These are phyloP conservation scores for Microcyclosporella mali DNA, from an alignment of 2,329 filamentous ascomycete genomes.

Conservation along the genomic window DNA sequence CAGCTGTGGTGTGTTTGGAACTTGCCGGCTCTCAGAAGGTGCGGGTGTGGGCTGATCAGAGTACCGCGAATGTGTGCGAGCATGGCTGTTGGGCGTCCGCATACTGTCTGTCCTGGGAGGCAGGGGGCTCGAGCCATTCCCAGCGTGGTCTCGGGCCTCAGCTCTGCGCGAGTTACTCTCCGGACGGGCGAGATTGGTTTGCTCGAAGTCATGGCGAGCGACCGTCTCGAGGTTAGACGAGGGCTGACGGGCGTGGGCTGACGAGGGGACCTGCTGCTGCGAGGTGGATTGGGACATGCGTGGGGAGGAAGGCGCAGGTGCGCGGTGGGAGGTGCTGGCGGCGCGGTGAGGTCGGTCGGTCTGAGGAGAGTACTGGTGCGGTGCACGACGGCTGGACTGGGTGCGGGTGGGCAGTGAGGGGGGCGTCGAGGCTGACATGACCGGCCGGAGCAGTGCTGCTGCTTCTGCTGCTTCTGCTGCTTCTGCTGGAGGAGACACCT, in stretches of 20 bases:
- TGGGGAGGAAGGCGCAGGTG: constrained; percentile 28
- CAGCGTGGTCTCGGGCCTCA: constrained; percentile 45
- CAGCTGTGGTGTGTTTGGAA: constrained; percentile 32
- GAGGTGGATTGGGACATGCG: constrained; percentile 33
- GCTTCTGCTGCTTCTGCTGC: not conserved
- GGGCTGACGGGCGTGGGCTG: constrained; percentile 35
- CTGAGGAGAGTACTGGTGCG: constrained; percentile 36
- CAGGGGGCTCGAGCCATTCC: constrained; percentile 26
- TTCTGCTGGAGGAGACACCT: not conserved
- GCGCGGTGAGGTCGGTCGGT: constrained; percentile 41
- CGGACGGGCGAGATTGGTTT: constrained; percentile 57
- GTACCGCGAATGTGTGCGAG: constrained; percentile 37
- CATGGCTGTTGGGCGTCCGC: constrained; percentile 39
- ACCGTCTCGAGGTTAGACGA: constrained; percentile 47
- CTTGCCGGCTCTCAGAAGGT: constrained; percentile 20
- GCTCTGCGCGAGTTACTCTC: constrained; percentile 48
- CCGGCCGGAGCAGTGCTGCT: too few species aligned
- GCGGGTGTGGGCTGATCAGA: constrained; percentile 34
- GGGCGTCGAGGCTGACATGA: constrained; percentile 41
- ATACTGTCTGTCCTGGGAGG: constrained; percentile 49
- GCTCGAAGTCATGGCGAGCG: constrained; percentile 67
- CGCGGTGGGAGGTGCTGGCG: constrained; percentile 28
- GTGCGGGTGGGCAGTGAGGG: constrained; percentile 43
- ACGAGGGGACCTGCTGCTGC: constrained; percentile 13
- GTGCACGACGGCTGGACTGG: constrained; percentile 43